A percentile compares a stretch with the other conserved stretches of the same genome.
These are phyloP conservation scores for Beauveria brongniartii DNA, from an alignment of 2,329 filamentous ascomycete genomes.

Conservation along the genomic window DNA sequence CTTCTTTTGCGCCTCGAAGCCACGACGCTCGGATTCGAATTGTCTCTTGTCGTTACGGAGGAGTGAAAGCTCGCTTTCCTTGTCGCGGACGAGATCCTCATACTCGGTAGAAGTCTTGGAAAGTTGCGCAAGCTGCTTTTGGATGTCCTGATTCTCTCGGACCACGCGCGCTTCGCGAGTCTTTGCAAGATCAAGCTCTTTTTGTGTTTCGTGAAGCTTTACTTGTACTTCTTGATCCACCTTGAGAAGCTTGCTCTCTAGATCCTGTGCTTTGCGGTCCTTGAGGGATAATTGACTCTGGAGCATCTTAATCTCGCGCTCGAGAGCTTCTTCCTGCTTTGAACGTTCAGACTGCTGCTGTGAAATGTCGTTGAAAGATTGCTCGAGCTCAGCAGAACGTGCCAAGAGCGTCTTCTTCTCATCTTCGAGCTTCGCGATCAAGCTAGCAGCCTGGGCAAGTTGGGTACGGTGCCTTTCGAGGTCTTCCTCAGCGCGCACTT, in stretches of 20 bases:
- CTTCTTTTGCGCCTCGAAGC: slow-evolving; percentile 71
- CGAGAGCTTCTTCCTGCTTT: slow-evolving; percentile 66
- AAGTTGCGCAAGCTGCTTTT: slow-evolving; percentile 77
- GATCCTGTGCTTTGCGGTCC: slow-evolving; percentile 79
- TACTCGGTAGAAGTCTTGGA: slow-evolving; percentile 91
- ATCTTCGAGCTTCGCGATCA: slow-evolving; percentile 77
- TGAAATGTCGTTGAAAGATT: slow-evolving; percentile 62
- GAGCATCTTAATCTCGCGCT: slow-evolving; percentile 82
- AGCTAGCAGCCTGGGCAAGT: slow-evolving; percentile 80
- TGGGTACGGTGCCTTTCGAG: slow-evolving; percentile 71
- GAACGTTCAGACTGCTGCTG: slow-evolving; percentile 64
- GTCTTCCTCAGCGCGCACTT: slow-evolving; percentile 81
- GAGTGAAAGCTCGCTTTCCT: slow-evolving; percentile 85
- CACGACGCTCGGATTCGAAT: slow-evolving; percentile 70
- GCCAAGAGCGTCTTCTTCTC: slow-evolving; percentile 72
- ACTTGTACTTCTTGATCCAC: slow-evolving; percentile 83
- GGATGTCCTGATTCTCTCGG: slow-evolving; percentile 73
- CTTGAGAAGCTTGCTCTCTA: slow-evolving; percentile 76
- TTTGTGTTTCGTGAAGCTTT: slow-evolving; percentile 68
- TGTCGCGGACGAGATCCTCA: slow-evolving; percentile 85
- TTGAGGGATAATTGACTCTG: slow-evolving; percentile 84
- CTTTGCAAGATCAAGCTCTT: slow-evolving; percentile 68
- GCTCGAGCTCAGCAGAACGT: slow-evolving; percentile 61
- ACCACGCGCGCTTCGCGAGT: slow-evolving; percentile 67
- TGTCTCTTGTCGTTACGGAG: slow-evolving; percentile 79